phyloP scores from a whole-genome alignment of 495 filamentous ascomycete genomes.

The Durotheca rogersii region DNA sequence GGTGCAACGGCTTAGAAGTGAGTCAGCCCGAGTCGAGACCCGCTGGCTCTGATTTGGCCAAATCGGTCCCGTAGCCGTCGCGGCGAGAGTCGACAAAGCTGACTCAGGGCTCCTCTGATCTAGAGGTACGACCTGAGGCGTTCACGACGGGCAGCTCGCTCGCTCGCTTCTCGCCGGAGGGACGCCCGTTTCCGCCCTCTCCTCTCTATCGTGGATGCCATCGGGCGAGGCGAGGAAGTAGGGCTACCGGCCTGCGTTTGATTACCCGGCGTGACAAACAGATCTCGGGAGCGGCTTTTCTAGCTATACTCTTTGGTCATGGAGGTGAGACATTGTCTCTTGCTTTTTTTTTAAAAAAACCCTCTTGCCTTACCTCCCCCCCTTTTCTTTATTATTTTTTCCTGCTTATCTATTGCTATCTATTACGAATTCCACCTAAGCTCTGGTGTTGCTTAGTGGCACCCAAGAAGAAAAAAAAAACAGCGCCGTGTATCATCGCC shows the following conservation, averaged over 20 bases:
- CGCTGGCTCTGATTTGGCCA: slow-evolving; percentile 15
- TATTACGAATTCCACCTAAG: slow-evolving; percentile 18
- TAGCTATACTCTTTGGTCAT: slow-evolving; percentile 11
- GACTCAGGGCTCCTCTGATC: slow-evolving; percentile 34
- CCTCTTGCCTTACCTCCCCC: neutral
- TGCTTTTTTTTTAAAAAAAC: slow-evolving; percentile 2
- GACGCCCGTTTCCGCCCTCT: slow-evolving; percentile 2
- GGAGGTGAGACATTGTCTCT: slow-evolving; percentile 33
- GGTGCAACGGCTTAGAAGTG: slow-evolving; percentile 26
- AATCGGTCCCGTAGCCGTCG: slow-evolving; percentile 18
- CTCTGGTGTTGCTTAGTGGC: slow-evolving; percentile 28
- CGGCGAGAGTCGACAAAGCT: slow-evolving; percentile 26
- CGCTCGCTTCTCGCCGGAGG: too few relatives aligned
- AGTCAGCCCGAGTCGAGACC: slow-evolving; percentile 35
- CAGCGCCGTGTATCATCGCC: slow-evolving; percentile 27
- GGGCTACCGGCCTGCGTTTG: slow-evolving; percentile 16
- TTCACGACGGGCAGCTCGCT: slow-evolving; percentile 23
- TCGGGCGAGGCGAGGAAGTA: slow-evolving; percentile 22
- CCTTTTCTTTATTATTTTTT: slow-evolving; percentile 1
- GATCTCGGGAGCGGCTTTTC: slow-evolving; percentile 10
- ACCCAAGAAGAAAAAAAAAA: slow-evolving; percentile 17
- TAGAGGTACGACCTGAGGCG: slow-evolving; percentile 20
- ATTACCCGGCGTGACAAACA: slow-evolving; percentile 21
- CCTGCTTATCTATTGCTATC: slow-evolving; percentile 10
- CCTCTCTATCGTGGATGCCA: slow-evolving; percentile 20